Evolutionary conservation across 1,139 yeast genomes (phyloP), one percentile per base, ranked within the genome.

Genomic region (Yamadazyma pseudoaaseri): DNA sequence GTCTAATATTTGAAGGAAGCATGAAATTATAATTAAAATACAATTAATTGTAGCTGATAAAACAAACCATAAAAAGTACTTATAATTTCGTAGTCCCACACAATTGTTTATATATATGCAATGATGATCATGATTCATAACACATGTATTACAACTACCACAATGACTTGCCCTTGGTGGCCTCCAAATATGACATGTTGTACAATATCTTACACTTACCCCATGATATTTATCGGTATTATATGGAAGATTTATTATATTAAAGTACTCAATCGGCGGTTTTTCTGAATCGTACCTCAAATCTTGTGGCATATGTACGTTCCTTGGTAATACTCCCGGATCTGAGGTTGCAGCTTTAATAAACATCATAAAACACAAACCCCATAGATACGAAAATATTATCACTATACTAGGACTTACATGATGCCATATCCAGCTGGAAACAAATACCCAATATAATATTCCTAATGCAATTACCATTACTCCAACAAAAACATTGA

Each of bases 311-410:
- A 79, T 30, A 46, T 86, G 94, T 5, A 81, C 54, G 50, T 83
- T 82, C 38, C 80, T 62, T 1, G 95, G 90, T n/a, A 83, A 51
- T 2, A 70, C 59, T 1, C 95, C 95, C 0, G 95, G 86, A 48
- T 86, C 95, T 8, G 73, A 58, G 1, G 77, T 63, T 0, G 84
- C 68, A 0, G 83, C 80, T 39, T 62, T 70, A 5, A 79, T 40
- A 43, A 79, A 79, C 34, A 78, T 70, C 5, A 56, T 35, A 1
- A 76, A 13, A 1, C 77, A 52, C 29, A 78, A 47, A 3, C 66
- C 29, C 83, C 85, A 81, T 22, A 73, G 48, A 49, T 85, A 86
- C 12, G 73, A 57, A 44, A 80, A 80, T 2, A 80, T 36, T 0
- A 84, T 61, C 6, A 80, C 81, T 10, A 74, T 53, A 0, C 79